Percentiles rank a stretch among this genome's conserved stretches.
phyloP scores from a whole-genome alignment of 2,329 filamentous ascomycete species.

The Aspergillus ruber region DNA sequence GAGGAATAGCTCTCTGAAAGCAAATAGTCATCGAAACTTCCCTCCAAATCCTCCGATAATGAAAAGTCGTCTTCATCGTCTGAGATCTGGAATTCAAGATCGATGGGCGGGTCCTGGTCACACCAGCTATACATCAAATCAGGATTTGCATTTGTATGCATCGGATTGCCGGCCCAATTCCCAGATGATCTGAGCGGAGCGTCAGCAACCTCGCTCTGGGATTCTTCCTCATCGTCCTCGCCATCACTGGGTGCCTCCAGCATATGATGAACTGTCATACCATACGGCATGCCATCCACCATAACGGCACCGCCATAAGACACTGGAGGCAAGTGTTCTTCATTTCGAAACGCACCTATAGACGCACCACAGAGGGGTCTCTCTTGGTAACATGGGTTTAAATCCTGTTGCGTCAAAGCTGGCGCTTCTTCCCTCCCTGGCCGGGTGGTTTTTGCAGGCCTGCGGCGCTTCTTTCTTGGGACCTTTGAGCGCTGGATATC shows the following conservation, averaged over 20 bases:
- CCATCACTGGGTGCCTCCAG: constrained; percentile 61
- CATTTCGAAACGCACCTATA: constrained; percentile 82
- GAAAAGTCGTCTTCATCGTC: constrained; percentile 45
- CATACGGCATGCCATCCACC: constrained; percentile 76
- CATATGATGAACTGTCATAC: constrained; percentile 97
- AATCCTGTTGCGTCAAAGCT: constrained; percentile 23
- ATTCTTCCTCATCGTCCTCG: constrained; percentile 35
- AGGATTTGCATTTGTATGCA: constrained; percentile 17
- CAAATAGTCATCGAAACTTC: constrained; percentile 37
- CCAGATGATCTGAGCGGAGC: constrained; percentile 42
- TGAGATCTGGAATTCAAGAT: constrained; percentile 46
- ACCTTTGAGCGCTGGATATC: constrained; percentile 52
- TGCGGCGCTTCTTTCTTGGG: constrained; percentile 35
- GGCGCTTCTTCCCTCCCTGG: constrained; percentile 19
- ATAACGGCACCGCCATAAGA: constrained; percentile 84
- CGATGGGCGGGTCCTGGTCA: constrained; percentile 33
- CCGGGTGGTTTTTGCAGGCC: constrained; percentile 27
- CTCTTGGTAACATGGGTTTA: constrained; percentile 71
- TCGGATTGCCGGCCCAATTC: constrained; percentile 23
- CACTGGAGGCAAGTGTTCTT: constrained; percentile 80
- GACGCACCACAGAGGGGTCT: constrained; percentile 79
- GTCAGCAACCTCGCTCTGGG: constrained; percentile 13
- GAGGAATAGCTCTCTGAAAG: constrained; percentile 44
- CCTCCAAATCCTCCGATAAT: constrained; percentile 30
- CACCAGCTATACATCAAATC: constrained; percentile 32